These are phyloP conservation scores for Hibiscus mutabilis DNA, from an alignment of 345 rosid species.

Conservation along the genomic window DNA sequence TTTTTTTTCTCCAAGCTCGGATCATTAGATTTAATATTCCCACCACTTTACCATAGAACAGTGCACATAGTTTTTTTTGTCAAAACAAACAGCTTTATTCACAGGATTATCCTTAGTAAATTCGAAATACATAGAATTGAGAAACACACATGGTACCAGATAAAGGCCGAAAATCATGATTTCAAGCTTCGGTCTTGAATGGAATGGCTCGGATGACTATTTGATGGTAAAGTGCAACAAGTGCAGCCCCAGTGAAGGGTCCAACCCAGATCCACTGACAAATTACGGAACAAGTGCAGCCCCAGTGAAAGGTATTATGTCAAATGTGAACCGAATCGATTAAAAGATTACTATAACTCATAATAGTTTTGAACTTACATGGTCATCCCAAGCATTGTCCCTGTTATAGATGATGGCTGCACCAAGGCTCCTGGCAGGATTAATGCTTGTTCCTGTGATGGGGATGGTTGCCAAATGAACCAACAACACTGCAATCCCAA, in stretches of 20 bases:
- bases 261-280: constrained; percentile 52
- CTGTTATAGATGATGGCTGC: neutral
- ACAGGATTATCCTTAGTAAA: no score
- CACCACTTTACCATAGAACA: no score
- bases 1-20: no score
- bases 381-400: neutral
- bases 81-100: no score
- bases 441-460: neutral
- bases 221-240: constrained; percentile 49
- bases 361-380: no score
- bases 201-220: constrained; percentile 49
- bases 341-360: neutral
- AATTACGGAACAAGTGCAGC: no score
- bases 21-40: no score
- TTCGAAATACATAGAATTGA: neutral
- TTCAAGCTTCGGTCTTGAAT: constrained; percentile 20
- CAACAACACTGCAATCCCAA: no score
- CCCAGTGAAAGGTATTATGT: neutral
- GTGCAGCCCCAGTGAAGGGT: constrained; percentile 49
- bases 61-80: no score
- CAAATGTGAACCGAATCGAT: neutral
- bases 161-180: neutral
- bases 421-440: neutral
- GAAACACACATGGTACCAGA: neutral
- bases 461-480: no score